These are phyloP conservation scores for Cyclotella baltica DNA, from an alignment of 108 stramenopile genomes.

Conservation along the genomic window DNA sequence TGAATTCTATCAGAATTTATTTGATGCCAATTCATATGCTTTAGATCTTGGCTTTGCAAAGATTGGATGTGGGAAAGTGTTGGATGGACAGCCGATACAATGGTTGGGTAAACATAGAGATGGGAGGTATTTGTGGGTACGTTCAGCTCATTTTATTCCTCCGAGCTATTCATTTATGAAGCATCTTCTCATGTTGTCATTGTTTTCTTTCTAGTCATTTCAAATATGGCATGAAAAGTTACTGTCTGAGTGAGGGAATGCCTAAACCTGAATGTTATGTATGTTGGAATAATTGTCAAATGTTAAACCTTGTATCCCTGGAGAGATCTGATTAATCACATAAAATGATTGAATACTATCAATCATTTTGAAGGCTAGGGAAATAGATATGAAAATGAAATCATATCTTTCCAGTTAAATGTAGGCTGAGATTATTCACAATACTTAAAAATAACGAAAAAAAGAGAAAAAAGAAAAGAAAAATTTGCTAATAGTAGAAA, in stretches of 20 bases:
- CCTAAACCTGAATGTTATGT: no score
- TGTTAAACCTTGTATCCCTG: no score
- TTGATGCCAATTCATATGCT: conserved; percentile 44
- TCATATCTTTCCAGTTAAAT: no score
- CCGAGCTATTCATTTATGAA: not conserved
- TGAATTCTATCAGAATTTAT: conserved; percentile 63
- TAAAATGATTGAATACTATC: no score
- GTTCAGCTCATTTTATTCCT: not conserved
- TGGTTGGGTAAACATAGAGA: conserved; percentile 54
- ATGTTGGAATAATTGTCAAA: no score
- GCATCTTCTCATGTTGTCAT: not conserved
- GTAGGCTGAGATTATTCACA: no score
- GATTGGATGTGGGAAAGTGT: conserved; percentile 38
- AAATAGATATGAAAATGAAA: no score
- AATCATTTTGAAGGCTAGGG: no score
- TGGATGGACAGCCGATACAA: conserved; percentile 63
- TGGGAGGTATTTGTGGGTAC: conserved; percentile 57
- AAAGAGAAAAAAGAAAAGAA: no score
- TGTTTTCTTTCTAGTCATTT: conserved; percentile 28
- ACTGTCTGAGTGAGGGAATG: not conserved
- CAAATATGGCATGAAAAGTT: conserved; percentile 60
- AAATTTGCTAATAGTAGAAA: no score
- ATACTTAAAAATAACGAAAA: no score
- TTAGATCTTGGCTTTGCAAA: conserved; percentile 56
- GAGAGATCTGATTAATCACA: no score